phyloP scores from a whole-genome alignment of 352 stramenopile species.

The Pythium aphanidermatum region DNA sequence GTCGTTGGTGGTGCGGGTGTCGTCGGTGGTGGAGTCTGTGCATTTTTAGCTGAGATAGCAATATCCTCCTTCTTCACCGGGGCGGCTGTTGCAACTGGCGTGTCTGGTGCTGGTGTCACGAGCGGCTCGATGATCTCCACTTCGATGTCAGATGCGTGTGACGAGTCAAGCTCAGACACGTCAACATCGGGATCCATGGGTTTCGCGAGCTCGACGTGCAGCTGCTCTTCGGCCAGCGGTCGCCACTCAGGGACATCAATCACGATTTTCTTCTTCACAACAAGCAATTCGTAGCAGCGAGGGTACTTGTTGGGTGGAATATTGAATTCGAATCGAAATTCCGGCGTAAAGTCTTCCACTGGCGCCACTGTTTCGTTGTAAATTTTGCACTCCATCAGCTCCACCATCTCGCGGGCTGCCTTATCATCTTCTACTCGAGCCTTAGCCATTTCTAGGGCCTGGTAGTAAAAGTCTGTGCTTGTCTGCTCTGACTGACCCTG shows the following conservation, averaged over 20 bases:
- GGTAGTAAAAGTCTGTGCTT: constrained; percentile 7
- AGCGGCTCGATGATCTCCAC: constrained; percentile 1
- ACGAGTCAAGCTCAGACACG: constrained; percentile 2
- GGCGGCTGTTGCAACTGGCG: neutral
- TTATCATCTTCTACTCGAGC: neutral
- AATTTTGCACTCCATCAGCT: constrained; percentile 12
- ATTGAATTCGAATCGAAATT: constrained; percentile 11
- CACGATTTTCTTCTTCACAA: constrained; percentile 5
- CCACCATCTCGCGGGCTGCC: constrained; percentile 1
- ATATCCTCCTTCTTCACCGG: constrained; percentile 1
- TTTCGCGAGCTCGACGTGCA: constrained; percentile 5
- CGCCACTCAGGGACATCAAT: constrained; percentile 8
- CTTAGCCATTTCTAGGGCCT: constrained; percentile 4
- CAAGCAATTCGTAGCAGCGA: constrained; percentile 7
- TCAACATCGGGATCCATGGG: constrained; percentile 1
- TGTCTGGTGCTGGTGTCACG: neutral
- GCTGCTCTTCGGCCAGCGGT: constrained; percentile 6
- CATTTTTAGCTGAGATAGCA: constrained; percentile 1
- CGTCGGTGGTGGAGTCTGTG: constrained; percentile 5
- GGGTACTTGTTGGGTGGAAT: constrained; percentile 3
- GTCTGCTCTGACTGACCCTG: constrained; percentile 3
- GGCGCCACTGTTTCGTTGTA: constrained; percentile 6
- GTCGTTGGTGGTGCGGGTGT: constrained; percentile 1
- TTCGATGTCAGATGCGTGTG: neutral
- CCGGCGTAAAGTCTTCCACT: constrained; percentile 5